These are phyloP conservation scores for Erodium texanum DNA, from an alignment of 441 rosid species.

Conservation along the genomic window DNA sequence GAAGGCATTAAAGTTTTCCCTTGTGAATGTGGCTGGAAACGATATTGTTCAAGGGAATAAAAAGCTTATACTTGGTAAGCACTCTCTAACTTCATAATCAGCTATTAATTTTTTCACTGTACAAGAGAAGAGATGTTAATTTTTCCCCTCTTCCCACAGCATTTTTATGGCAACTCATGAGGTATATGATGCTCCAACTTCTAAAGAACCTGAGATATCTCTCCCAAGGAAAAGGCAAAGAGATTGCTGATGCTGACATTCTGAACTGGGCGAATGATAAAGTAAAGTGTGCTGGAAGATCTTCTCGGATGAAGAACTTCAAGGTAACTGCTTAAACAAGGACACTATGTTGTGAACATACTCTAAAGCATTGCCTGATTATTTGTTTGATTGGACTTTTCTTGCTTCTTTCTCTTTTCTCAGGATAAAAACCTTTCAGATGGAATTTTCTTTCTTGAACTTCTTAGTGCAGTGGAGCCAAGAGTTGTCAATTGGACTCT, in stretches of 20 bases:
- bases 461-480: slow-evolving; percentile 84
- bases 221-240: slow-evolving; percentile 50
- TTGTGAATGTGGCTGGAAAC: slow-evolving; percentile 63
- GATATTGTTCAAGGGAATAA: slow-evolving; percentile 69
- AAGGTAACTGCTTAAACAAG: slow-evolving; percentile 36
- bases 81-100: too few relatives aligned
- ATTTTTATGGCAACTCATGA: slow-evolving; percentile 96
- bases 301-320: slow-evolving; percentile 67
- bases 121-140: too few relatives aligned
- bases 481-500: slow-evolving; percentile 73
- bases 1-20: slow-evolving; percentile 49
- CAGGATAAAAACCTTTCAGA: slow-evolving; percentile 75
- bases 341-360: slow-evolving; percentile 2
- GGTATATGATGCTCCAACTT: slow-evolving; percentile 83
- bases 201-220: slow-evolving; percentile 66
- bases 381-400: not conserved
- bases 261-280: slow-evolving; percentile 75
- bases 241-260: slow-evolving; percentile 74
- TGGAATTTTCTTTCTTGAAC: slow-evolving; percentile 87
- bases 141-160: slow-evolving; percentile 64
- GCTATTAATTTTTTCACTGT: too few relatives aligned
- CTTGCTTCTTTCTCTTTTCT: not conserved
- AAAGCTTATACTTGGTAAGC: slow-evolving; percentile 78
- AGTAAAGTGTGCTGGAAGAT: slow-evolving; percentile 60
- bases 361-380: not conserved